Percentiles rank a stretch among this genome's conserved stretches.
phyloP scores from a whole-genome alignment of 768 basidiomycete genomes.

The Termitomyces sp. region DNA sequence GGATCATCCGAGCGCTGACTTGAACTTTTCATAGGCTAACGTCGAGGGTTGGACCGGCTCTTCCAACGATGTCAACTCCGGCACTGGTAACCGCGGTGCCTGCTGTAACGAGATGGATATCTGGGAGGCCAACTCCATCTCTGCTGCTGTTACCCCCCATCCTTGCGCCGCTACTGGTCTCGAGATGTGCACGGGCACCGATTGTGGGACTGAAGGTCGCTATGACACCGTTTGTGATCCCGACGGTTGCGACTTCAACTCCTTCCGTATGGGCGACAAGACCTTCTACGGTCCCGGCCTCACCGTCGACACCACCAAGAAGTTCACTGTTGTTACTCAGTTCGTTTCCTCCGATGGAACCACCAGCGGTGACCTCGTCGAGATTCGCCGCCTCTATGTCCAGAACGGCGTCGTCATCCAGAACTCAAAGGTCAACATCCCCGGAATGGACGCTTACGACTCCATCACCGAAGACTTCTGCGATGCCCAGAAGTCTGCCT shows the following conservation, averaged over 20 bases:
- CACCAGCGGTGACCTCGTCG: conserved; percentile 40
- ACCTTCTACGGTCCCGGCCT: conserved; percentile 1
- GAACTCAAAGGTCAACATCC: conserved; percentile 21
- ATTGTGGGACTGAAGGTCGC: conserved; percentile 31
- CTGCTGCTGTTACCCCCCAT: conserved; percentile 51
- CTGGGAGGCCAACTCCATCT: conserved; percentile 52
- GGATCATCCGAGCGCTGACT: neutral
- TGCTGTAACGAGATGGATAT: conserved; percentile 59
- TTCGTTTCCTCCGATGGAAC: conserved; percentile 46
- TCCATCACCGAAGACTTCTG: conserved; percentile 4
- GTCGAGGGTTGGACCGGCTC: conserved; percentile 33
- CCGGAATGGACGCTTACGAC: conserved; percentile 33
- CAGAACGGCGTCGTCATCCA: neutral
- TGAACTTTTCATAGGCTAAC: conserved; percentile 36
- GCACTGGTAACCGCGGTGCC: conserved; percentile 35
- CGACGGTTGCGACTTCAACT: neutral
- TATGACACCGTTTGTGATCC: conserved; percentile 6
- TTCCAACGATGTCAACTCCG: conserved; percentile 38
- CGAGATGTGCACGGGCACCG: conserved; percentile 35
- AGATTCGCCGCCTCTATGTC: conserved; percentile 28
- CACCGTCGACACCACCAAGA: conserved; percentile 44
- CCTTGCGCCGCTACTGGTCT: conserved; percentile 36
- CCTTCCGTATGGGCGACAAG: neutral
- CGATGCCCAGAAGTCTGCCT: conserved; percentile 33
- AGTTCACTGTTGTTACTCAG: conserved; percentile 55